Evolutionary conservation across 768 basidiomycete species (phyloP).

Genomic region (Strobilomyces echinocephalus): DNA sequence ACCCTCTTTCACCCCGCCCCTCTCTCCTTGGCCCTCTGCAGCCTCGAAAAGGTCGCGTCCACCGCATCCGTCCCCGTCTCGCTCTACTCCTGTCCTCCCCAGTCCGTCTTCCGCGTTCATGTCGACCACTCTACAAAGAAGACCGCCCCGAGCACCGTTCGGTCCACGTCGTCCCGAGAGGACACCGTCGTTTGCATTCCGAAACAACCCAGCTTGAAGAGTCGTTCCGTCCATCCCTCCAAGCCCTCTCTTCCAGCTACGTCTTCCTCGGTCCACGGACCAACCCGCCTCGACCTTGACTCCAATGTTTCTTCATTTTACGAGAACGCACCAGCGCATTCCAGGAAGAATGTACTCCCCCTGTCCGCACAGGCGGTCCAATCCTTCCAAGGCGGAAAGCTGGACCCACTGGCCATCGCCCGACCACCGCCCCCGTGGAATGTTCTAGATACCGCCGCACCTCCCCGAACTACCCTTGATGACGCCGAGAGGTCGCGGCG

Average conservation of each 20-base stretch:
- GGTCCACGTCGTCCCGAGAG: conserved; percentile 6
- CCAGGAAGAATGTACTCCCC: conserved; percentile 12
- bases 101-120: conserved; percentile 29
- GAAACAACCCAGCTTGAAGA: conserved; percentile 3
- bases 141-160: background rate
- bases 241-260: background rate
- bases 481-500: background rate
- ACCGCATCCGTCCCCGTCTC: conserved; percentile 14
- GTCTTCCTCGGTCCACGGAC: background rate
- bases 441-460: background rate
- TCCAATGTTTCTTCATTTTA: conserved; percentile 22
- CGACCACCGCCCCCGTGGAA: conserved; percentile 28
- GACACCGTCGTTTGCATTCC: conserved; percentile 19
- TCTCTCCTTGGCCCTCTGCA: conserved; percentile 33
- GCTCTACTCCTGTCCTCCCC: conserved; percentile 24
- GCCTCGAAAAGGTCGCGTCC: conserved; percentile 21
- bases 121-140: conserved; percentile 13
- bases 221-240: background rate
- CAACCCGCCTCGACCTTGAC: background rate
- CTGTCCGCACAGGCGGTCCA: conserved; percentile 18
- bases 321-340: background rate
- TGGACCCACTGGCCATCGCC: conserved; percentile 25
- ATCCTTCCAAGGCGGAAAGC: conserved; percentile 6
- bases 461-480: background rate
- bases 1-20: conserved; percentile 42